Evolutionary conservation across 441 rosid species (phyloP), one percentile per base, ranked within the genome.

Genomic region (Mallotus repandus): DNA sequence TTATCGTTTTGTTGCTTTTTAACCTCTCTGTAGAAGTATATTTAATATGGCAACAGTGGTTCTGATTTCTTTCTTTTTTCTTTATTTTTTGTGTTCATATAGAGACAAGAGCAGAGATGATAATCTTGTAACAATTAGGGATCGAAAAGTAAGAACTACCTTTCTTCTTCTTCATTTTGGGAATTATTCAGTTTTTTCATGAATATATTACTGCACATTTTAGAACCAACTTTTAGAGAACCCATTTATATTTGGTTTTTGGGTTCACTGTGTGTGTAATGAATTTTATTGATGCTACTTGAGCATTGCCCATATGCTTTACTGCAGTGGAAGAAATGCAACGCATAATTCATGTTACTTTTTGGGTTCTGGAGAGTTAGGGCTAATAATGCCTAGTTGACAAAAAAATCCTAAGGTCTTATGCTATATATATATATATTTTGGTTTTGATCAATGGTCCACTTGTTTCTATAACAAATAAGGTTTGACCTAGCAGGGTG

Each of bases 31-130:
- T 13, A 18, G 32, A 29, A 32, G 14, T 8, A 8, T 38, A 19
- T 45, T 12, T 19, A 16, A 32, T 25, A 54, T n/a, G 66, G 52
- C 43, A 59, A 41, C 58, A 41, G 72, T 41, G 60, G 14, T 61
- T 32, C 50, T 29, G 9, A 14, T 53, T 77, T 55, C 54, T 56
- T 29, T 50, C 1, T n/a, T 59, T 0, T 49, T 49, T 10, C 4
- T 13, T 49, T 9, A 7, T 9, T 7, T 49, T 49, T 9, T 49
- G 22, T 60, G 54, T 38, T 64, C 60, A 54, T 79, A 57, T 52
- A 81, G 83, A 81, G 84, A 81, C 61, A 85, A 83, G 77, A 73
- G 75, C 76, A 79, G 78, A 54, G 91, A 89, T 66, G 91, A 91
- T 35, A 71, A 78, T 22, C 74, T 83, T 25, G 63, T 79, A 35